These are phyloP conservation scores for Herpetomonas samuelpessoai DNA, from an alignment of 208 protist species.

Conservation along the genomic window DNA sequence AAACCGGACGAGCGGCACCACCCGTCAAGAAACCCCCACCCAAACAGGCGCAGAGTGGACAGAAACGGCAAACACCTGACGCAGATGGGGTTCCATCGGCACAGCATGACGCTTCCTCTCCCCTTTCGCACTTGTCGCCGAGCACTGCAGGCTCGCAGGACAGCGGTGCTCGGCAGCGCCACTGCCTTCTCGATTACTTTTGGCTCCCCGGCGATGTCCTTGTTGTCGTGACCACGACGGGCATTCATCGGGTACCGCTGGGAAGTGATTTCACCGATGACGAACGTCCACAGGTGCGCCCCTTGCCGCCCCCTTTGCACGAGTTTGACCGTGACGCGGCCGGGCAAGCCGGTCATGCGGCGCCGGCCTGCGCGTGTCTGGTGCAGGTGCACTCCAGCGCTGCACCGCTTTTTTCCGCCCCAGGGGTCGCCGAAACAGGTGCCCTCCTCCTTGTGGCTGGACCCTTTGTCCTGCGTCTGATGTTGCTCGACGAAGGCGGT, in stretches of 20 bases:
- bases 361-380: conserved; percentile 10
- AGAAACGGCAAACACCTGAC: too few relatives aligned
- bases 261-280: conserved; percentile 38
- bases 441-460: conserved; percentile 41
- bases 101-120: too few relatives aligned
- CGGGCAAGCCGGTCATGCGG: conserved; percentile 6
- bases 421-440: neutral
- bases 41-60: too few relatives aligned
- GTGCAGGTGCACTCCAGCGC: conserved; percentile 5
- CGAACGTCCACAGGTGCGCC: conserved; percentile 13
- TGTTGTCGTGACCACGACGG: conserved; percentile 41
- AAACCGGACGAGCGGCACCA: too few relatives aligned
- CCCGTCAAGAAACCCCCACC: too few relatives aligned
- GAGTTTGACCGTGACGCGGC: conserved; percentile 15
- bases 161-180: neutral
- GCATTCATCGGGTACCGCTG: conserved; percentile 45
- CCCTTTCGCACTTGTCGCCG: neutral
- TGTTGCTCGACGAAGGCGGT: conserved; percentile 14
- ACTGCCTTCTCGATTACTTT: conserved; percentile 40
- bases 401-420: too few relatives aligned
- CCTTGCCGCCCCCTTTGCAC: conserved; percentile 22
- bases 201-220: conserved; percentile 63
- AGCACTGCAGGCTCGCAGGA: neutral
- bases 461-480: conserved; percentile 43
- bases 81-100: too few relatives aligned